These are phyloP conservation scores for Beauveria australis DNA, from an alignment of 2,329 filamentous ascomycete species.

Conservation along the genomic window DNA sequence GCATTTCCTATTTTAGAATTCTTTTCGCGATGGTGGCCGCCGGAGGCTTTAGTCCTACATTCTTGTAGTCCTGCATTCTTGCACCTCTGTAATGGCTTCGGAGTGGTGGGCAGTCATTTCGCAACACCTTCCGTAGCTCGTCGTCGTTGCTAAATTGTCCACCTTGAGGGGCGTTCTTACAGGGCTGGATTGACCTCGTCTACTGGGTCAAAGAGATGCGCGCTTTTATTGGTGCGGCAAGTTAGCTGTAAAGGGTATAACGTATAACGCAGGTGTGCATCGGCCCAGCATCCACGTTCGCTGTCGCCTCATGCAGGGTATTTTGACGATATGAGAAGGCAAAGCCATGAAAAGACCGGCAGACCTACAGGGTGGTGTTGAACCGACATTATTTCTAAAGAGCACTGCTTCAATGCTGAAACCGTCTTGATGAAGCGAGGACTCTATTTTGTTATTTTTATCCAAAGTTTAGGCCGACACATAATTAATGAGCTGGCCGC, in stretches of 20 bases:
- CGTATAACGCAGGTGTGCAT: not conserved
- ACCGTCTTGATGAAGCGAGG: not conserved
- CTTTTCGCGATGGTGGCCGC: not conserved
- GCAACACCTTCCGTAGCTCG: not conserved
- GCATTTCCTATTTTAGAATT: not conserved
- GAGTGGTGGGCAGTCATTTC: not conserved
- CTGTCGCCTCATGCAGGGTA: not conserved
- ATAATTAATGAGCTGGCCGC: too few relatives aligned
- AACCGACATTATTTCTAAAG: not conserved
- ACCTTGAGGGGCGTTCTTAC: not conserved
- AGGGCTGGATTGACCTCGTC: not conserved
- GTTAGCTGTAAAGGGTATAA: not conserved
- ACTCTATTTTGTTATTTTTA: not conserved
- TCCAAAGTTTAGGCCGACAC: not conserved
- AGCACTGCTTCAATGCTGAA: not conserved
- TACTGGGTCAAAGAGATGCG: not conserved
- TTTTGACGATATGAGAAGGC: not conserved
- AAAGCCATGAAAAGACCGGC: not conserved
- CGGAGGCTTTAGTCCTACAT: not conserved
- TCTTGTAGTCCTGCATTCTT: not conserved
- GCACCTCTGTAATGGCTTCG: not conserved
- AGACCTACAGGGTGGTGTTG: not conserved
- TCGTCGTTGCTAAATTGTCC: not conserved
- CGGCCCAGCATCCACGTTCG: not conserved
- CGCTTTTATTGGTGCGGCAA: not conserved